Evolutionary conservation across 345 rosid species (phyloP), one percentile per base, ranked within the genome.

Genomic region (Citrus reticulata): DNA sequence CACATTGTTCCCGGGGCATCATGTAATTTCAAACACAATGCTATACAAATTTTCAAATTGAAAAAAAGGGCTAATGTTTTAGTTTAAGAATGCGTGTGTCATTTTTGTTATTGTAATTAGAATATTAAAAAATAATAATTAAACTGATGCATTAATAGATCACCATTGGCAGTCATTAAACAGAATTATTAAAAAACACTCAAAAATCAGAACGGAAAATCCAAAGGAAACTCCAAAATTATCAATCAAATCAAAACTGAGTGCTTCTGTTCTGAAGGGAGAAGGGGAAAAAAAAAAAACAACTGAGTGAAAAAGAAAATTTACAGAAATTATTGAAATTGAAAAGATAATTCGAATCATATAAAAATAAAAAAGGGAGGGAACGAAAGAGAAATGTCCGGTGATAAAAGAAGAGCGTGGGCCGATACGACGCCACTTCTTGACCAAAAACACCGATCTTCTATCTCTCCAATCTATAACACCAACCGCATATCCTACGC

Each of bases 401-500:
- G 79, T 37, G 11, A 9, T 20, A 49, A 49, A 37, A 59, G 68
- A 67, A 75, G 61, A 82, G 40, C 22, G 13, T 2, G 79, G 69
- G 74, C 77, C 2, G 82, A 82, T 37, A 76, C 71, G 30, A 57
- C 81, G n/a, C 85, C 85, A 6, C 83, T 82, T 22, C 85, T 84
- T 27, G 61, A 74, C 60, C 65, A 64, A 61, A 68, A 39, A 25
- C 79, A 54, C 6, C 74, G 79, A 17, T 79, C 79, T 16, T 49
- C 22, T 17, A 54, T 68, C 54, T 60, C 70, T 51, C 17, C 73
- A 19, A 49, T 69, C 16, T 32, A 1, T 51, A 40, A 25, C n/a
- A 72, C 71, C 55, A 60, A 68, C 24, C 30, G 61, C 68, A 63
- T 37, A 55, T 71, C 81, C n/a, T 67, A 67, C 75, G 70, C 75